phyloP scores from a whole-genome alignment of 192 early-diverging fungal species.

The Podila minutissima region DNA sequence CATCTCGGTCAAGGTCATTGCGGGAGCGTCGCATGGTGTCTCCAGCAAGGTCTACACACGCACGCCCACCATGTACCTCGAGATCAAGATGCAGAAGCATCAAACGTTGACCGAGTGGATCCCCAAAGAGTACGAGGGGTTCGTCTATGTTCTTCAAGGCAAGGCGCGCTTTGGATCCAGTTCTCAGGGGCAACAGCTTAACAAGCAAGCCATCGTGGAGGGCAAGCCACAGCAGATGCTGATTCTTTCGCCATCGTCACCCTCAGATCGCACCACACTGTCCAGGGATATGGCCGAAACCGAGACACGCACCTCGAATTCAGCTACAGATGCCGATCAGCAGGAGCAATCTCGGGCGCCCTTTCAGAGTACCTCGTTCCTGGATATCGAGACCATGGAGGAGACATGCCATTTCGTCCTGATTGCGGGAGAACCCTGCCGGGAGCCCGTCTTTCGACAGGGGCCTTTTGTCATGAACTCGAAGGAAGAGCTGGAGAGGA shows the following conservation, averaged over 20 bases:
- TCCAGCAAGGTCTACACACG: slow-evolving; percentile 72
- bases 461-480: slow-evolving; percentile 75
- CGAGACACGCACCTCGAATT: no score
- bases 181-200: slow-evolving; percentile 50
- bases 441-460: slow-evolving; percentile 56
- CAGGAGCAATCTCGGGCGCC: not conserved
- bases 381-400: slow-evolving; percentile 3
- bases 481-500: slow-evolving; percentile 57
- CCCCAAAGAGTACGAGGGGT: slow-evolving; percentile 62
- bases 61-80: slow-evolving; percentile 80
- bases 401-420: slow-evolving; percentile 36
- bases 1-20: slow-evolving; percentile 78
- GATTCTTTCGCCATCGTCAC: not conserved
- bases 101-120: slow-evolving; percentile 63
- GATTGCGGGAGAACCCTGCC: slow-evolving; percentile 52
- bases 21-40: slow-evolving; percentile 77
- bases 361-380: not conserved
- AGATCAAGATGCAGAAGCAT: slow-evolving; percentile 68
- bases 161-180: slow-evolving; percentile 4
- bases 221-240: slow-evolving; percentile 28
- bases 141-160: slow-evolving; percentile 66
- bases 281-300: no score
- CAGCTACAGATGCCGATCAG: no score
- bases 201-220: not conserved
- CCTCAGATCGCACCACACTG: no score